Evolutionary conservation across 768 basidiomycete species (phyloP), one percentile per base, ranked within the genome.

Genomic region (Lactifluus pinguis): DNA sequence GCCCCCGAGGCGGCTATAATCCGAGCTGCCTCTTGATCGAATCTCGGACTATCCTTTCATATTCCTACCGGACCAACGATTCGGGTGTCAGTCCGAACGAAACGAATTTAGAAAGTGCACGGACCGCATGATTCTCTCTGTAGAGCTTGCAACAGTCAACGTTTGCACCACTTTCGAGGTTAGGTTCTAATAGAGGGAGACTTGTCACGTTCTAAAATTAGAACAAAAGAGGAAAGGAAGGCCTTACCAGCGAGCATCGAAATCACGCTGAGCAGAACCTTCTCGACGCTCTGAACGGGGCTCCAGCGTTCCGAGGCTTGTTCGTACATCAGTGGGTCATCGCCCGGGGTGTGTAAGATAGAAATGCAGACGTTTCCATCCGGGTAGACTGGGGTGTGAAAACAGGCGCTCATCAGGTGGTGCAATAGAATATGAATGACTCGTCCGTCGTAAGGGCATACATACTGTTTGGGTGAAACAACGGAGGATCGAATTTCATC

Each of bases 311-410:
- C 97, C 19, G 89, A 92, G 0, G 94, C 92, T 66, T 88, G 84
- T 71, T 99, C 95, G 72, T 98, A 98, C 80, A 91, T 88, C 60
- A 86, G 88, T 17, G 91, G 91, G 66, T 92, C 89, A 69, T 92
- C 91, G 9, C 90, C 91, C 0, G 95, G 97, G 0, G 92, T 87
- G 71, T 99, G 97, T 25, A 99, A 76, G 69, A 99, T 99, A 0
- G 95, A 98, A 68, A 99, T 98, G 77, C 97, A 99, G 53, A 99
- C 95, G 53, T 83, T 95, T 21, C 97, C 97, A 68, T 95, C 93
- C 2, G 94, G 79, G 74, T 99, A 99, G 67, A 98, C 95, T 98
- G 11, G 11, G 8, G 25, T 25, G n/a, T n/a, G n/a, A n/a, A 57
- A 11, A 13, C 38, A 13, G 30, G n/a, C 34, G 38, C 51, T 32